Percentiles rank a stretch among this genome's conserved stretches.
Evolutionary conservation across 2,329 filamentous ascomycete genomes (phyloP).

Genomic region (Hymenoscyphus albidus): DNA sequence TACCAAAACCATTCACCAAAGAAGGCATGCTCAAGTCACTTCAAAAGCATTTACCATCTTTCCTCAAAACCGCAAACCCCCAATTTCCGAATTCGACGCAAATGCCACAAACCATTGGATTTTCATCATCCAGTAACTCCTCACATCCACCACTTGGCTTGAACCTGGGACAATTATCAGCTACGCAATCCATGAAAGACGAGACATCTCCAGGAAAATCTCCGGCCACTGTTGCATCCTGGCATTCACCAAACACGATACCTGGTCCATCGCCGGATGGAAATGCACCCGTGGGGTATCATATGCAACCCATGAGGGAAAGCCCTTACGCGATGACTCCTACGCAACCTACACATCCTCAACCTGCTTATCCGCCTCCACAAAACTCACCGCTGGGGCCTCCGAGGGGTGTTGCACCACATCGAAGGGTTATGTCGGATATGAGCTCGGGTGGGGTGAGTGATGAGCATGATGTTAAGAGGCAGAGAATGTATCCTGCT

Average conservation of each 20-base stretch:
- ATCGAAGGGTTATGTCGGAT: conserved; percentile 33
- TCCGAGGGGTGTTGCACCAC: conserved; percentile 23
- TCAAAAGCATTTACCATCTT: conserved; percentile 80
- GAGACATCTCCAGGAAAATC: conserved; percentile 35
- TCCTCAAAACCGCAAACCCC: conserved; percentile 58
- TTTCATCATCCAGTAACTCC: conserved; percentile 24
- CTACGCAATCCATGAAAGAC: conserved; percentile 32
- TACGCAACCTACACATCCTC: conserved; percentile 27
- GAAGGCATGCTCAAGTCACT: conserved; percentile 81
- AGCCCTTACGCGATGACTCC: conserved; percentile 32
- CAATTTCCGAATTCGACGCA: conserved; percentile 15
- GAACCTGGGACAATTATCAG: conserved; percentile 31
- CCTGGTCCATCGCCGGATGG: conserved; percentile 30
- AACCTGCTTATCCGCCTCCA: conserved; percentile 22
- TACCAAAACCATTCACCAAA: conserved; percentile 94
- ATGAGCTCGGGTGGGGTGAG: conserved; percentile 26
- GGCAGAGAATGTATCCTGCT: conserved; percentile 33
- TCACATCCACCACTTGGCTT: conserved; percentile 29
- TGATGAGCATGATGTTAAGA: conserved; percentile 33
- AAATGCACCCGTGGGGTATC: conserved; percentile 24
- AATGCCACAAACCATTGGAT: conserved; percentile 27
- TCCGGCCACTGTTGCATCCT: conserved; percentile 30
- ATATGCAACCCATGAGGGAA: conserved; percentile 31
- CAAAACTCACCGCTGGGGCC: conserved; percentile 19
- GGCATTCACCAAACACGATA: conserved; percentile 34